These are phyloP conservation scores for Talaromyces sp. DNA, from an alignment of 2,329 filamentous ascomycete species.

Conservation along the genomic window DNA sequence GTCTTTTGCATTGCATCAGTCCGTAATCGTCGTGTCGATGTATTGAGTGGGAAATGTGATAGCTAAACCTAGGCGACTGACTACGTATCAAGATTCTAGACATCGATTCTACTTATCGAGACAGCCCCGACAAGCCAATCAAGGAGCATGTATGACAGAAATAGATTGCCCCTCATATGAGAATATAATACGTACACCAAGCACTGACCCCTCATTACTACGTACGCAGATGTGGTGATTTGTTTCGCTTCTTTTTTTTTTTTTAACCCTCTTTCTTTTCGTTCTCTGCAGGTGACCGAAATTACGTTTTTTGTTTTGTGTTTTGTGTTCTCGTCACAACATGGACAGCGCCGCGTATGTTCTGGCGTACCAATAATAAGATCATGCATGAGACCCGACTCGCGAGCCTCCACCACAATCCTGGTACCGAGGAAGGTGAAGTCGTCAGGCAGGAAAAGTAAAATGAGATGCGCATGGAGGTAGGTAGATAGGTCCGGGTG, in stretches of 20 bases:
- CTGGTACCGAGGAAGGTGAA: background rate
- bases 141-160: background rate
- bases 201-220: slow-evolving; percentile 4
- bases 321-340: background rate
- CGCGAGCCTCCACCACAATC: background rate
- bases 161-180: background rate
- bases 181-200: background rate
- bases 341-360: background rate
- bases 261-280: background rate
- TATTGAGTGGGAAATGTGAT: background rate
- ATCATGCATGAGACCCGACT: background rate
- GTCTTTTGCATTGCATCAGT: background rate
- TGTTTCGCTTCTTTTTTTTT: background rate
- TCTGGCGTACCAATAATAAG: background rate
- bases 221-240: background rate
- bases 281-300: slow-evolving; percentile 1
- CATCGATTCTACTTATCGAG: background rate
- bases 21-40: background rate
- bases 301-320: background rate
- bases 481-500: background rate
- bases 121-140: background rate
- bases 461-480: background rate
- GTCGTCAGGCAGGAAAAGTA: background rate
- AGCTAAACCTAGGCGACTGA: background rate
- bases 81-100: background rate